Percentiles rank a stretch among this genome's conserved stretches.
phyloP scores from a whole-genome alignment of 202 grass and related monocot species.

The Zoysia matrella region DNA sequence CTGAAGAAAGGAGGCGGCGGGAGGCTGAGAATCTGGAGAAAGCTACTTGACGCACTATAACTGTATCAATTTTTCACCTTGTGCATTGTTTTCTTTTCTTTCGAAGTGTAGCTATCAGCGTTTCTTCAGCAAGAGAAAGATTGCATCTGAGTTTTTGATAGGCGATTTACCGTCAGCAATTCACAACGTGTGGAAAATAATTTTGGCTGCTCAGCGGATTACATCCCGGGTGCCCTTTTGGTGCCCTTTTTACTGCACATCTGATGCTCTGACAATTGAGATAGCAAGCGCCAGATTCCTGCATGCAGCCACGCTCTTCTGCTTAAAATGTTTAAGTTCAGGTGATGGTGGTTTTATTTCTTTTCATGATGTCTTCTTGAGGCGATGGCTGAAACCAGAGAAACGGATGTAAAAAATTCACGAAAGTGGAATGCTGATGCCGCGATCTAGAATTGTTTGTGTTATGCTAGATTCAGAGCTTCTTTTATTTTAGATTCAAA shows the following conservation, averaged over 20 bases:
- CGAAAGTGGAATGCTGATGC: not conserved
- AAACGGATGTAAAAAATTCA: not conserved
- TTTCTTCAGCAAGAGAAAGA: conserved; percentile 30
- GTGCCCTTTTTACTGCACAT: not conserved
- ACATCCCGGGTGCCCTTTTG: not conserved
- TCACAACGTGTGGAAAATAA: conserved; percentile 42
- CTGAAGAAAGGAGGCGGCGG: conserved; percentile 52
- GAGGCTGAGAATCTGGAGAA: conserved; percentile 70
- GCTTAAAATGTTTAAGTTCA: not conserved
- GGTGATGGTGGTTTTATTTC: not conserved
- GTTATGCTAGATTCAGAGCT: no score
- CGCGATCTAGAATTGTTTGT: no score
- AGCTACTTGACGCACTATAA: conserved; percentile 35
- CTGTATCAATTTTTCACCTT: no score
- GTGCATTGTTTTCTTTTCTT: not conserved
- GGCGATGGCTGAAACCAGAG: not conserved
- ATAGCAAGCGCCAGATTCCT: not conserved
- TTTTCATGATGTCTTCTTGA: not conserved
- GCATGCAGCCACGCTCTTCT: not conserved
- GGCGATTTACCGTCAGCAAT: not conserved
- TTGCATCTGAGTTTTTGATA: conserved; percentile 31
- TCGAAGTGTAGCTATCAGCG: conserved; percentile 13
- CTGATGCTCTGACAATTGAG: not conserved
- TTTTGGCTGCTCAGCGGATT: conserved; percentile 25
- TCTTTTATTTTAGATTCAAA: no score